A percentile compares a stretch with the other conserved stretches of the same genome.
Conservation (phyloP, 1,284 basidiomycete genomes). For the Cryptococcus sp. region DNA sequence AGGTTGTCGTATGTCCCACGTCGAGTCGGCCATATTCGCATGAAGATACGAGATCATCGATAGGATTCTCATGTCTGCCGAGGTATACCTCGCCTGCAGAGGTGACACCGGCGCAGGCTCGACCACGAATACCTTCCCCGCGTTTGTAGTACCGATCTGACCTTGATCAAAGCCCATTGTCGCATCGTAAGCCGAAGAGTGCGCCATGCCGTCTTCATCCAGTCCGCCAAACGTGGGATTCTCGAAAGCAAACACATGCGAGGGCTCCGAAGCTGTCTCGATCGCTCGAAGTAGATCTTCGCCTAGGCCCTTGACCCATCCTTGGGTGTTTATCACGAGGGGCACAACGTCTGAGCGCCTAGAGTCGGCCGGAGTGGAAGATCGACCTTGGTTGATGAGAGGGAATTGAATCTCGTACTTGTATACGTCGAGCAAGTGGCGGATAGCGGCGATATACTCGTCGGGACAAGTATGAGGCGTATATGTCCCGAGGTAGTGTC, state of each 20-base stretch:
- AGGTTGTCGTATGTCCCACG: constrained; percentile 68
- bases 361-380: not conserved
- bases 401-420: constrained; percentile 62
- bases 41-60: constrained; percentile 78
- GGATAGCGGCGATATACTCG: constrained; percentile 68
- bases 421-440: constrained; percentile 65
- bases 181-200: constrained; percentile 17
- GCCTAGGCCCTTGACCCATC: constrained; percentile 92
- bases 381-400: not conserved
- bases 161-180: constrained; percentile 11
- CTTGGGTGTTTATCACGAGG: constrained; percentile 91
- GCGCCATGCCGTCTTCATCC: constrained; percentile 4
- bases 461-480: constrained; percentile 73
- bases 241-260: constrained; percentile 58
- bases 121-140: constrained; percentile 15
- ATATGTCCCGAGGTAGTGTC: constrained; percentile 76
- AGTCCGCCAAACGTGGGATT: not conserved
- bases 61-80: constrained; percentile 68
- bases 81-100: constrained; percentile 54
- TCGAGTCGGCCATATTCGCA: constrained; percentile 34
- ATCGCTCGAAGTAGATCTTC: constrained; percentile 69
- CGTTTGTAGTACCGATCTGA: not conserved
- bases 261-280: constrained; percentile 61
- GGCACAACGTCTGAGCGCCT: constrained; percentile 60
- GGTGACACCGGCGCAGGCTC: constrained; percentile 39